Evolutionary conservation across 371 early-diverging fungal species (phyloP).

Genomic region (Capillidium rhysosporum): DNA sequence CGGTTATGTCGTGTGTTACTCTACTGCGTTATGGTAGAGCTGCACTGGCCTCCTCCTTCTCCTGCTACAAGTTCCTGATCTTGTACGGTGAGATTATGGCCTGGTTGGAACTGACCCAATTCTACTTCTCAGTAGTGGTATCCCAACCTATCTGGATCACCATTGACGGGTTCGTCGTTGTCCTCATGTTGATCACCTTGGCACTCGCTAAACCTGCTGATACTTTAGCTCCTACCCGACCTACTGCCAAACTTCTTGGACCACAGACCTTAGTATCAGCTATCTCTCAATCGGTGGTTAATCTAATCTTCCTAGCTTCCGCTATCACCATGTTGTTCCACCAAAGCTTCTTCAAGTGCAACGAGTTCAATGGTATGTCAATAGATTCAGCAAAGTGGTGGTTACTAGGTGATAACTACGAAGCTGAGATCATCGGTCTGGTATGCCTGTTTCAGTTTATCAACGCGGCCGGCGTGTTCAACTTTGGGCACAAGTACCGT

Average conservation of each 20-base stretch:
- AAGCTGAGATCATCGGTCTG: constrained; percentile 29
- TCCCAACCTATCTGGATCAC: constrained; percentile 45
- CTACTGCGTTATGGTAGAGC: constrained; percentile 50
- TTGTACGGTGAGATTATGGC: constrained; percentile 59
- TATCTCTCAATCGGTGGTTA: constrained; percentile 37
- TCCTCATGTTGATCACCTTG: constrained; percentile 40
- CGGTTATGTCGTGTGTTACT: constrained; percentile 43
- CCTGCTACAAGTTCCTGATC: constrained; percentile 49
- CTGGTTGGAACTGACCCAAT: constrained; percentile 34
- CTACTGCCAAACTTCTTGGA: constrained; percentile 48
- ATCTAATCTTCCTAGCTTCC: constrained; percentile 27
- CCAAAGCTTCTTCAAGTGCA: constrained; percentile 46
- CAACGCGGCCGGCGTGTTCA: constrained; percentile 40
- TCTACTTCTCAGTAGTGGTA: constrained; percentile 31
- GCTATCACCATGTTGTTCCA: constrained; percentile 30
- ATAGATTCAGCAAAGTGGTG: constrained; percentile 51
- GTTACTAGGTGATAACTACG: constrained; percentile 55
- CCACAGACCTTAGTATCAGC: constrained; percentile 43
- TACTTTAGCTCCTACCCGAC: constrained; percentile 27
- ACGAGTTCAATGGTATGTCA: constrained; percentile 39
- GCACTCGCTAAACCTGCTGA: constrained; percentile 35
- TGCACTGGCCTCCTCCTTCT: constrained; percentile 53
- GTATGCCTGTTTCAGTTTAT: constrained; percentile 38
- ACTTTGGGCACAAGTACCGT: constrained; percentile 42
- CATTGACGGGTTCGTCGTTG: constrained; percentile 41